Evolutionary conservation across 768 basidiomycete species (phyloP).

Genomic region (Pisolithus microcarpus): DNA sequence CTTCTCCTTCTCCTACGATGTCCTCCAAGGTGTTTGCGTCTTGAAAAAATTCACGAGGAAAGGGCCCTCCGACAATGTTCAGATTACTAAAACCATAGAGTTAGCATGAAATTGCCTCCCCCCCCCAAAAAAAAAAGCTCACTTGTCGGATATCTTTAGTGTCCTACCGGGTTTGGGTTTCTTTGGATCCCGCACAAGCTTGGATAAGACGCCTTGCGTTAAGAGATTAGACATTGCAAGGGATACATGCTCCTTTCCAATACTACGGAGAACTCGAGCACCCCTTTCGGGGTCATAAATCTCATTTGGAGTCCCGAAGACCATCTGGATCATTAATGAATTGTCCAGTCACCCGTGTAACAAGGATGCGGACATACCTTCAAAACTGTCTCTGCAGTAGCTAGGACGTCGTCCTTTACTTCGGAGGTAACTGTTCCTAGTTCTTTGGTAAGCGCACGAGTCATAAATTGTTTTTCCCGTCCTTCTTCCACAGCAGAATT

Average conservation of each 20-base stretch:
- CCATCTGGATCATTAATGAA: conserved; percentile 49
- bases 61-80: conserved; percentile 55
- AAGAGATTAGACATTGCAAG: conserved; percentile 55
- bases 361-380: conserved; percentile 42
- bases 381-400: conserved; percentile 59
- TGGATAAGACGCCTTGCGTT: conserved; percentile 58
- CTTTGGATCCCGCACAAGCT: conserved; percentile 52
- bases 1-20: conserved; percentile 39
- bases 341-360: not conserved
- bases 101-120: not conserved
- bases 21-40: conserved; percentile 65
- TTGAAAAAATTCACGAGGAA: conserved; percentile 58
- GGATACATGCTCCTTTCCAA: conserved; percentile 50
- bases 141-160: conserved; percentile 72
- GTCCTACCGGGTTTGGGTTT: conserved; percentile 66
- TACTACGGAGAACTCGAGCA: conserved; percentile 45
- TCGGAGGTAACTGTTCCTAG: conserved; percentile 24
- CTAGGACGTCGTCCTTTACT: conserved; percentile 31
- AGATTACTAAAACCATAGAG: conserved; percentile 45
- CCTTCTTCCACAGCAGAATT: conserved; percentile 63
- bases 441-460: conserved; percentile 46
- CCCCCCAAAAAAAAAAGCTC: conserved; percentile 3
- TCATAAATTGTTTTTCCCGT: conserved; percentile 61
- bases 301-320: conserved; percentile 65
- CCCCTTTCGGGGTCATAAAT: conserved; percentile 57